Conservation (phyloP, 2,329 filamentous ascomycete species). For the Ploettnerulaceae sp. region DNA sequence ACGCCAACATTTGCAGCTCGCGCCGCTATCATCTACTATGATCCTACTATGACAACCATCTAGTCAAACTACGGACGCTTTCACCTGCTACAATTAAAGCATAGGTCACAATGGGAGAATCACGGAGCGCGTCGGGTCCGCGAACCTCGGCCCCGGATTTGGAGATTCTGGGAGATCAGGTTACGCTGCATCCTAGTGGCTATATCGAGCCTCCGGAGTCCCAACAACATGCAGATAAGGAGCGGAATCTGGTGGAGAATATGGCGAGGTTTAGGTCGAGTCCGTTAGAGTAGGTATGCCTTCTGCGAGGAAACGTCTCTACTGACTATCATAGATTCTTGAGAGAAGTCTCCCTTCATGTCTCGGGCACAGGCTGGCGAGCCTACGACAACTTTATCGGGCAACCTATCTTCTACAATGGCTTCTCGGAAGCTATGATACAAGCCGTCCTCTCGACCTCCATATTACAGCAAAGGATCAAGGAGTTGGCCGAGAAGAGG, state of each 20-base stretch:
- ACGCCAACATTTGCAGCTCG: no score
- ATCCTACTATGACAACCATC: constrained; percentile 14
- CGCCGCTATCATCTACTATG: no score
- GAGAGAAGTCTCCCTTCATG: constrained; percentile 87
- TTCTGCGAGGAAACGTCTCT: background rate
- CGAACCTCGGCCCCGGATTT: constrained; percentile 64
- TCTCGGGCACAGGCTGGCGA: constrained; percentile 91
- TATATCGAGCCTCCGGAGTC: constrained; percentile 49
- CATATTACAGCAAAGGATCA: constrained; percentile 69
- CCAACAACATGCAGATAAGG: constrained; percentile 48
- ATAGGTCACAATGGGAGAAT: constrained; percentile 36
- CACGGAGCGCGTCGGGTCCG: constrained; percentile 18
- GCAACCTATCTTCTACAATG: constrained; percentile 87
- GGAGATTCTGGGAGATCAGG: constrained; percentile 68
- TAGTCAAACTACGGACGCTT: background rate
- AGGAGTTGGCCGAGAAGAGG: constrained; percentile 69
- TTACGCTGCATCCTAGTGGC: constrained; percentile 70
- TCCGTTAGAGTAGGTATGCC: constrained; percentile 49
- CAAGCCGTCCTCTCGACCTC: constrained; percentile 68
- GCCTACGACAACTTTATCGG: constrained; percentile 88
- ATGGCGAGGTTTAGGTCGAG: constrained; percentile 80
- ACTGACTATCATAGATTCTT: constrained; percentile 58
- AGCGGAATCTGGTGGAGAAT: constrained; percentile 70
- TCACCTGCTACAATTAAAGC: background rate
- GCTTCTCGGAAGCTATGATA: constrained; percentile 90